Evolutionary conservation across 768 basidiomycete genomes (phyloP).

Genomic region (Amanita polypyramis): DNA sequence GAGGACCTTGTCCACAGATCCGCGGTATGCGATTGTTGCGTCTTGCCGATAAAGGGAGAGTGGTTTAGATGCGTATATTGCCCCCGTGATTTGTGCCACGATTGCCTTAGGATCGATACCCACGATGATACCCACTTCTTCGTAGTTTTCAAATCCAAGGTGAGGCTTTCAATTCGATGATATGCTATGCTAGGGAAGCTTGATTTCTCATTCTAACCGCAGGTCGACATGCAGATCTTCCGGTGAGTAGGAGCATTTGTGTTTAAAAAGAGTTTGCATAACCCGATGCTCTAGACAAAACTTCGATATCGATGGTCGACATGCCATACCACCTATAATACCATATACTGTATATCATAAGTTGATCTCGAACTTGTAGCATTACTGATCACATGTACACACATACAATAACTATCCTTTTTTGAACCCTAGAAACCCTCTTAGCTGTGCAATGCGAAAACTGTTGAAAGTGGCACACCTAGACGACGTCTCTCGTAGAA

Average conservation of each 20-base stretch:
- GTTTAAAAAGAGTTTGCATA: constrained; percentile 5
- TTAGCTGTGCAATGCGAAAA: background rate
- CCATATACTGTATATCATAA: constrained; percentile 46
- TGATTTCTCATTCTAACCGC: background rate
- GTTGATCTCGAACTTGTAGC: constrained; percentile 15
- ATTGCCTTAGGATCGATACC: constrained; percentile 71
- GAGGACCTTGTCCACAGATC: constrained; percentile 44
- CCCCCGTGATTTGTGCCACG: constrained; percentile 75
- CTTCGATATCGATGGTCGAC: constrained; percentile 43
- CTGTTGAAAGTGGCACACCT: constrained; percentile 33
- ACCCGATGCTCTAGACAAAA: constrained; percentile 27
- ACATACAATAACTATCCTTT: constrained; percentile 31
- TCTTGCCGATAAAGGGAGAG: constrained; percentile 69
- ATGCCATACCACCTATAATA: constrained; percentile 46
- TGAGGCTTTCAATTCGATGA: constrained; percentile 21
- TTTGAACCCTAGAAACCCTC: constrained; percentile 48
- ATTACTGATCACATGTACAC: constrained; percentile 7
- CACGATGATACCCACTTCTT: constrained; percentile 81
- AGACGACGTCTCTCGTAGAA: constrained; percentile 87
- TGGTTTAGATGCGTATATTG: constrained; percentile 94
- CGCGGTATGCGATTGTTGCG: constrained; percentile 82
- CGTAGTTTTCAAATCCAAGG: constrained; percentile 78
- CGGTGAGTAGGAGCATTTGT: constrained; percentile 32
- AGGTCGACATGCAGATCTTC: constrained; percentile 71
- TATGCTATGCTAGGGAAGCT: background rate